Evolutionary conservation across 140 eudicot species (phyloP), one percentile per base, ranked within the genome.

Genomic region (Flaveria floridana): DNA sequence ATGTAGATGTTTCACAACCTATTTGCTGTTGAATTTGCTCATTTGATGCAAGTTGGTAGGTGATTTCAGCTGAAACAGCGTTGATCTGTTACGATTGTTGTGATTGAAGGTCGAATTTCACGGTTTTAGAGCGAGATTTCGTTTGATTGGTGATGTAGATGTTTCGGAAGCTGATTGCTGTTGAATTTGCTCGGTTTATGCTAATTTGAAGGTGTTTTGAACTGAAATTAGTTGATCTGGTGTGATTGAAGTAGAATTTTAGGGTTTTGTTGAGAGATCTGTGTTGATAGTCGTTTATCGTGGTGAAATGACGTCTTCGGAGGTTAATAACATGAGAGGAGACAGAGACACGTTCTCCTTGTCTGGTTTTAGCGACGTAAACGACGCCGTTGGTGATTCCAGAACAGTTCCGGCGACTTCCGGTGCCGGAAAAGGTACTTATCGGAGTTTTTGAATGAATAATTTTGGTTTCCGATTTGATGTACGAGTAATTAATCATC

Each of bases 261-360:
- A 62, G 77, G 72, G 72, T 71, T 62, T 76, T 78, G 66, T 47
- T 71, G 58, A 78, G 73, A 75, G 80, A 80, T 79, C 80, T 80
- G 80, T n/a, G 80, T 61, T 75, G 21, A 65, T 75, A 80, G 80
- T 58, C 61, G 73, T 21, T 66, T 72, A 44, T 65, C 3, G 70
- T 53, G 59, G 64, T 75, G 30, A 83, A 84, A 90, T 94, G 97
- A 63, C 88, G 53, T 87, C 89, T 58, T 81, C 95, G 16, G 97
- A 89, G 62, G 85, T 78, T 19, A 79, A 78, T 75, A 64, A 21
- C 34, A 51, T 71, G 73, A 78, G 74, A 71, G 82, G 73, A 74
- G 76, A 80, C 39, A 57, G 82, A 16, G 87, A 78, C 53, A 64
- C 70, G 65, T 79, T 84, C 59, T 73, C 80, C 28, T 23, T 83